Evolutionary conservation across 2,329 filamentous ascomycete genomes (phyloP).

Genomic region (Fusarium sp.): DNA sequence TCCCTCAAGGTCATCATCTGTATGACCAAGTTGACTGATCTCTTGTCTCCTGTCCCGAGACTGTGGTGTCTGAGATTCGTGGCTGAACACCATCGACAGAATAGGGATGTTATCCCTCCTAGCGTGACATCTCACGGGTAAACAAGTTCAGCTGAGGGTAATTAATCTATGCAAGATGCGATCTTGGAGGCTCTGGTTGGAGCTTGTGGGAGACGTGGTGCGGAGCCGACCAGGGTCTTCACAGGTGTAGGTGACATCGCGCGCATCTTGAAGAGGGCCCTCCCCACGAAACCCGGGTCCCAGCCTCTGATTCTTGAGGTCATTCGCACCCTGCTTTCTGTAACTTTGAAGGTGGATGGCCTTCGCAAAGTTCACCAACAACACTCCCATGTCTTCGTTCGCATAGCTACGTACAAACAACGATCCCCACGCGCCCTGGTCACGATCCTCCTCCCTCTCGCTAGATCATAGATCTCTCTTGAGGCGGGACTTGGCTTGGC

Average conservation of each 20-base stretch:
- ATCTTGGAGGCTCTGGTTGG: conserved; percentile 37
- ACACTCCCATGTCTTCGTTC: conserved; percentile 39
- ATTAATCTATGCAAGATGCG: conserved; percentile 36
- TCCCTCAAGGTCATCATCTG: conserved; percentile 6
- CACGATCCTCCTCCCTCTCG: conserved; percentile 24
- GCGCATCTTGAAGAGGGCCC: conserved; percentile 30
- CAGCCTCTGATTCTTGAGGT: conserved; percentile 13
- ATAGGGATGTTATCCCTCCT: conserved; percentile 22
- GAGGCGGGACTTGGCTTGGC: background rate
- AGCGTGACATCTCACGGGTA: conserved; percentile 12
- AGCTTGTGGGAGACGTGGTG: conserved; percentile 43
- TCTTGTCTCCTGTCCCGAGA: conserved; percentile 11
- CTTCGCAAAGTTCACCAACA: conserved; percentile 27
- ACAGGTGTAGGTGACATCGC: conserved; percentile 44
- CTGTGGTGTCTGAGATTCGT: conserved; percentile 22
- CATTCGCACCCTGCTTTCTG: conserved; percentile 38
- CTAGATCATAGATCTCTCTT: conserved; percentile 27
- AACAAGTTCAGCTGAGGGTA: conserved; percentile 20
- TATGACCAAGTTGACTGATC: background rate
- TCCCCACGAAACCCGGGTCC: conserved; percentile 30
- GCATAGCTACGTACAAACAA: conserved; percentile 19
- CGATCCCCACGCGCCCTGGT: conserved; percentile 35
- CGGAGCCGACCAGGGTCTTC: conserved; percentile 41
- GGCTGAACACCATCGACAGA: conserved; percentile 14
- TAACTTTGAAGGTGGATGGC: conserved; percentile 22